Evolutionary conservation across 768 basidiomycete genomes (phyloP).

Genomic region (Leccinum obscurum): DNA sequence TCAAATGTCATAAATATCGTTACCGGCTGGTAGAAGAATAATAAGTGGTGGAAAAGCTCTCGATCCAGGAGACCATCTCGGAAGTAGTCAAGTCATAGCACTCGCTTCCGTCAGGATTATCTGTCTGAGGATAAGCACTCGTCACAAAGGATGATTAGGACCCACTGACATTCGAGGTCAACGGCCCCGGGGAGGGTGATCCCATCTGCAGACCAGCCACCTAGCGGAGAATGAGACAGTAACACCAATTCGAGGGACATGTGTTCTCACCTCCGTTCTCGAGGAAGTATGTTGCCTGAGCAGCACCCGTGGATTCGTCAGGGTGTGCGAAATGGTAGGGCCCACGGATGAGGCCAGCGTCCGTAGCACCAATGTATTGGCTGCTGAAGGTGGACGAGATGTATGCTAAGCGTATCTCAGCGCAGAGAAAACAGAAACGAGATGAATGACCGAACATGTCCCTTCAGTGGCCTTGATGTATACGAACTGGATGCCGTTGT

Average conservation of each 20-base stretch:
- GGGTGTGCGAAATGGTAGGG: constrained; percentile 63
- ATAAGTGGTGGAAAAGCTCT: constrained; percentile 63
- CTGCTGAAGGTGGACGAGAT: constrained; percentile 36
- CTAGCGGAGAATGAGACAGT: constrained; percentile 22
- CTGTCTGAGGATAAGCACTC: constrained; percentile 29
- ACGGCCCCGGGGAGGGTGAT: constrained; percentile 64
- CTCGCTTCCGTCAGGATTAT: constrained; percentile 49
- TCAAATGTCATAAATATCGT: background rate
- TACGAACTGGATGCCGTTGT: constrained; percentile 53
- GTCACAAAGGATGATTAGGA: background rate
- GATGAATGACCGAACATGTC: constrained; percentile 38
- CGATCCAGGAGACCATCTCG: constrained; percentile 63
- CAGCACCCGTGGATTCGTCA: constrained; percentile 50
- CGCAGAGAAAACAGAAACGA: background rate
- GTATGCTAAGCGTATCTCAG: constrained; percentile 20
- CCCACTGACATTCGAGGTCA: constrained; percentile 57
- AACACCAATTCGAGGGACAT: background rate
- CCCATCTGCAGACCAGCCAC: constrained; percentile 56
- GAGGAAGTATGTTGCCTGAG: constrained; percentile 61
- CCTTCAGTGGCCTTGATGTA: constrained; percentile 73
- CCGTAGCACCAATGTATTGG: constrained; percentile 58
- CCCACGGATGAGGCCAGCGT: constrained; percentile 58
- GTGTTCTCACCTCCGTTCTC: constrained; percentile 47
- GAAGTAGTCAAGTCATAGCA: constrained; percentile 56
- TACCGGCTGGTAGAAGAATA: constrained; percentile 48